Evolutionary conservation across 2,329 filamentous ascomycete genomes (phyloP), one percentile per base, ranked within the genome.

Genomic region (Colletotrichum sp.): DNA sequence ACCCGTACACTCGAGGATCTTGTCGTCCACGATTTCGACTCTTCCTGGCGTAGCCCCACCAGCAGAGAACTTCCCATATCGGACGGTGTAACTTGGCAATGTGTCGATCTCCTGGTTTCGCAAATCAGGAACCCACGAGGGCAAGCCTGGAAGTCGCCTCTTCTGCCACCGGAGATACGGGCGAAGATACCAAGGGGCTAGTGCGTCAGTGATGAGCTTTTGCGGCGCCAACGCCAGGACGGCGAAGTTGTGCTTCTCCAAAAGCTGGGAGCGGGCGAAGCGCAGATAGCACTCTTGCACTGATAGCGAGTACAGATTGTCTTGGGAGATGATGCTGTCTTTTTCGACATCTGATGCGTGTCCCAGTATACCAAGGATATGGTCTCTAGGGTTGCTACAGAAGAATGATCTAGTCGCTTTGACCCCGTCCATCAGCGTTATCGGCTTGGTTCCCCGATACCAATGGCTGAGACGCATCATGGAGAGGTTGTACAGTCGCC

Each of bases 371-470:
- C 71, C 71, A 13, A 70, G 27, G 22, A 72, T 48, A 15, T 74
- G 71, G 13, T 71, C 67, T 28, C 67, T 34, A 13, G 71, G 67
- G 30, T 74, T 32, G 57, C 64, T 74, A 25, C 71, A 73, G 6
- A n/a, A 22, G 59, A 73, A 70, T 4, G 16, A 25, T 8, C 57
- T 27, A 5, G 71, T 64, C 28, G 55, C 65, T 55, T 69, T 68
- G 32, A 73, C 66, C 34, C 27, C 28, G n/a, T 73, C 66, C 36
- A 73, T 28, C 28, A 73, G 57, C 9, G 65, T 52, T 52, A 72
- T 25, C 19, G 70, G 52, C 19, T 48, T 57, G 48, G 59, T 72
- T 32, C 70, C 70, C 19, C 48, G 34, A 19, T 67, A 72, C 61
- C 52, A 72, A 9, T 48, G 34, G 32, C 52, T 68, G 48, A 63